These are phyloP conservation scores for Diaporthe longicolla DNA, from an alignment of 2,329 filamentous ascomycete species.

Conservation along the genomic window DNA sequence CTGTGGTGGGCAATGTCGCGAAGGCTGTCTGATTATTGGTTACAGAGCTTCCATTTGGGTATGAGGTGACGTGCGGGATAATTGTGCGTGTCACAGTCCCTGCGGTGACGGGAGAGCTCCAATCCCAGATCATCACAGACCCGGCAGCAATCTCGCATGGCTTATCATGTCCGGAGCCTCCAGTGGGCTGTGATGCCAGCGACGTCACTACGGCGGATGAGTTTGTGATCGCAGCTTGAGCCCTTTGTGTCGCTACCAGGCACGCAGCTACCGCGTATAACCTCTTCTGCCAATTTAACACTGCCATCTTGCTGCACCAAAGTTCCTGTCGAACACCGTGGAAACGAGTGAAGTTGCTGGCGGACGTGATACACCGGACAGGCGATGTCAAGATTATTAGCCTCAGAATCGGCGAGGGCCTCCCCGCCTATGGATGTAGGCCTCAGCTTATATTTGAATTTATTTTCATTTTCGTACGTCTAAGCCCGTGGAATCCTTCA, in stretches of 20 bases:
- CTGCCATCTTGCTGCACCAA: not conserved
- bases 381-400: not conserved
- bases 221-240: not conserved
- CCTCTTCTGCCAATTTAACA: not conserved
- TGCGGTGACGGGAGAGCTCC: slow-evolving; percentile 1
- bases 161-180: not conserved
- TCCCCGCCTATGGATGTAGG: not conserved
- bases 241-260: not conserved
- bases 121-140: slow-evolving; percentile 25
- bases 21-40: slow-evolving; percentile 6
- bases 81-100: slow-evolving; percentile 4
- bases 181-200: not conserved
- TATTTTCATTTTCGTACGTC: not conserved
- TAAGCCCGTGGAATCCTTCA: slow-evolving; percentile 3
- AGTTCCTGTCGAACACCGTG: not conserved
- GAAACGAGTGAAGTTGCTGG: not conserved
- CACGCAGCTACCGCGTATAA: not conserved
- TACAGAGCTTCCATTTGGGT: slow-evolving; percentile 24
- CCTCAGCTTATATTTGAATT: not conserved
- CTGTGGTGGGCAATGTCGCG: not conserved
- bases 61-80: slow-evolving; percentile 14
- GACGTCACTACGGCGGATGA: slow-evolving; percentile 7
- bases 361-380: not conserved
- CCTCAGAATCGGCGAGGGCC: not conserved
- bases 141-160: slow-evolving; percentile 18